phyloP scores from a whole-genome alignment of 2,329 filamentous ascomycete genomes.

The Fusarium piperis region DNA sequence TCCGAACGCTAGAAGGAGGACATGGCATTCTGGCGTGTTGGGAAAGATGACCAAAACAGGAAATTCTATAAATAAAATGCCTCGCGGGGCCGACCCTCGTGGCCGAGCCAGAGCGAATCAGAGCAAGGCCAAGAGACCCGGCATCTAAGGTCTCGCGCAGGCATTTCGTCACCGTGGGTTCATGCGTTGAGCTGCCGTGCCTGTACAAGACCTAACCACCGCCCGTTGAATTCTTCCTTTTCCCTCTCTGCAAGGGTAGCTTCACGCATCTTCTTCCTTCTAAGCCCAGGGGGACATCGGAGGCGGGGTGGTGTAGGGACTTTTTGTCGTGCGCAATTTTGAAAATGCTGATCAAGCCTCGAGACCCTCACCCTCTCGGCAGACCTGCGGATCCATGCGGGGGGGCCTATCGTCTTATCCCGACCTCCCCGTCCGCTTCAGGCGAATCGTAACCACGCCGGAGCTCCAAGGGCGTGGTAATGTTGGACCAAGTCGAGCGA shows the following conservation, averaged over 20 bases:
- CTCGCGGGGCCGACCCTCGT: slow-evolving; percentile 20
- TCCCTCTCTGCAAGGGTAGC: neutral
- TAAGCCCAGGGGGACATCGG: neutral
- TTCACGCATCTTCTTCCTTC: neutral
- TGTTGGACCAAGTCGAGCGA: slow-evolving; percentile 25
- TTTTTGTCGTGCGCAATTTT: slow-evolving; percentile 32
- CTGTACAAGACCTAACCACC: neutral
- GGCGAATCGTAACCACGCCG: slow-evolving; percentile 24
- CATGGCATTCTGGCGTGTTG: neutral
- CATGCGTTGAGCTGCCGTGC: slow-evolving; percentile 1
- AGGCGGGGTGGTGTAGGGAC: slow-evolving; percentile 16
- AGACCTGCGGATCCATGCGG: slow-evolving; percentile 34
- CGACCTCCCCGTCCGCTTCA: slow-evolving; percentile 15
- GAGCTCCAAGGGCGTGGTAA: slow-evolving; percentile 28
- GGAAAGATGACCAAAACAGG: slow-evolving; percentile 3
- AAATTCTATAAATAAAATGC: slow-evolving; percentile 36
- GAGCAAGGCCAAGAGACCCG: slow-evolving; percentile 1
- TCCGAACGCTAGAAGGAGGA: slow-evolving; percentile 8
- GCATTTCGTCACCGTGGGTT: slow-evolving; percentile 29
- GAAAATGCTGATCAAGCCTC: slow-evolving; percentile 32
- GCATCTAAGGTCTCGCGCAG: slow-evolving; percentile 4
- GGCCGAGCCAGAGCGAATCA: slow-evolving; percentile 25
- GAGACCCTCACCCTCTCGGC: slow-evolving; percentile 21
- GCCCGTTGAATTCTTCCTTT: neutral
- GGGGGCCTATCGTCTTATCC: slow-evolving; percentile 24